Percentiles rank a stretch among this genome's conserved stretches.
Evolutionary conservation across 495 filamentous ascomycete genomes (phyloP).

Genomic region (Xylaria sp.): DNA sequence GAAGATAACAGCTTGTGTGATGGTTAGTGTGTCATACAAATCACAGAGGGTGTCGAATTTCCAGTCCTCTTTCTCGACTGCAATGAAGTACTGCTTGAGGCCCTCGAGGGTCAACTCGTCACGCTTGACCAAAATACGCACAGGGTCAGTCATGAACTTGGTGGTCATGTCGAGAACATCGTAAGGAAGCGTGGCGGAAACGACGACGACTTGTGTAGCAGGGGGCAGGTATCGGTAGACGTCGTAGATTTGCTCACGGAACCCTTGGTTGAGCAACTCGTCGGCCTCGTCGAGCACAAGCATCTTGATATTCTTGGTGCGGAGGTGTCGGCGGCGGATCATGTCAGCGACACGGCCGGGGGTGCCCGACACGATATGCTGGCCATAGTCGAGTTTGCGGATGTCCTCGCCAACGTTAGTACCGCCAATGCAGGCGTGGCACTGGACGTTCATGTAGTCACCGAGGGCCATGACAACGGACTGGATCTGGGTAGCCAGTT

Average conservation of each 20-base stretch:
- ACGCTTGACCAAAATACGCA: constrained; percentile 99
- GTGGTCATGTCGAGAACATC: constrained; percentile 99
- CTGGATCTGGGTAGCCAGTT: constrained; percentile 98
- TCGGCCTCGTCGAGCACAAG: constrained; percentile 98
- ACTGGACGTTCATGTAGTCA: constrained; percentile 99
- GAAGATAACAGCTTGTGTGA: constrained; percentile 99
- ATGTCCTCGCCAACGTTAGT: constrained; percentile 98
- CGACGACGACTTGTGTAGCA: constrained; percentile 95
- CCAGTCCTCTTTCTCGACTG: constrained; percentile 99
- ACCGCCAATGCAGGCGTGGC: constrained; percentile 97
- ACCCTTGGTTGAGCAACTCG: constrained; percentile 88
- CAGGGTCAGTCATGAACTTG: constrained; percentile 99
- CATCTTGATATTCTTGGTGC: constrained; percentile 98
- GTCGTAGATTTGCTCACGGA: constrained; percentile 99
- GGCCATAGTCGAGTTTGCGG: constrained; percentile 93
- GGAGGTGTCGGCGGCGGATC: constrained; percentile 94
- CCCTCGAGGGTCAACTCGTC: constrained; percentile 98
- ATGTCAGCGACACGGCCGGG: constrained; percentile 97
- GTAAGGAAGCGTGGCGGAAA: constrained; percentile 96
- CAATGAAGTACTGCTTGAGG: constrained; percentile 99
- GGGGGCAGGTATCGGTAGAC: constrained; percentile 97
- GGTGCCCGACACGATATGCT: constrained; percentile 95
- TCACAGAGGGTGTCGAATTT: constrained; percentile 99
- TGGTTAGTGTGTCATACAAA: constrained; percentile 98
- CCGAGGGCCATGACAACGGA: constrained; percentile 96